Evolutionary conservation across 2,329 filamentous ascomycete species (phyloP).

Genomic region (Talaromyces atroroseus): DNA sequence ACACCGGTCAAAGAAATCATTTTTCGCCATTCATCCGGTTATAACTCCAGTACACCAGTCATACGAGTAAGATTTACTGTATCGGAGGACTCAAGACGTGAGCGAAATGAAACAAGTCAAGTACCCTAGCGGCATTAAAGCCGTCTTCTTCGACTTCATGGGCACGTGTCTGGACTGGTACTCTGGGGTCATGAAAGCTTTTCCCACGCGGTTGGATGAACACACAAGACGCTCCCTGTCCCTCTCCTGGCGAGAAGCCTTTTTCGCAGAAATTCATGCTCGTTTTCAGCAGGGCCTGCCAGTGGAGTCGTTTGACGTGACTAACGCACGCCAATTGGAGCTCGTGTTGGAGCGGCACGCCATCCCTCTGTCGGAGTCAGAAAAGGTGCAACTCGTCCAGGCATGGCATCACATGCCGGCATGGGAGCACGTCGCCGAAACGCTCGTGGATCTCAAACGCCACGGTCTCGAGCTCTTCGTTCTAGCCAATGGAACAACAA

Average conservation of each 20-base stretch:
- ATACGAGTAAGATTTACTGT: too few relatives aligned
- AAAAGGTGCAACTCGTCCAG: not conserved
- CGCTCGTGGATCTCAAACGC: not conserved
- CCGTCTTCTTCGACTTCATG: too few relatives aligned
- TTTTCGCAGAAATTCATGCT: not conserved
- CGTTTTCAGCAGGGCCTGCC: not conserved
- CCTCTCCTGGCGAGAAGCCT: not conserved
- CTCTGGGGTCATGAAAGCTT: not conserved
- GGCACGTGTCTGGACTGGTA: too few relatives aligned
- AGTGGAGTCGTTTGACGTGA: not conserved
- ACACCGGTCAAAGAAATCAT: too few relatives aligned
- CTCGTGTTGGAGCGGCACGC: not conserved
- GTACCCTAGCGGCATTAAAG: too few relatives aligned
- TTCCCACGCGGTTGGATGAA: not conserved
- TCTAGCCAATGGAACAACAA: slow-evolving; percentile 51
- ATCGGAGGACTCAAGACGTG: too few relatives aligned
- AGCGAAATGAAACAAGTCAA: too few relatives aligned
- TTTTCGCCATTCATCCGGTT: too few relatives aligned
- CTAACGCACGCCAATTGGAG: not conserved
- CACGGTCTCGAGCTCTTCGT: slow-evolving; percentile 36
- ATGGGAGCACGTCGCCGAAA: not conserved
- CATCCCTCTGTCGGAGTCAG: not conserved
- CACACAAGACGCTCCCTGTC: not conserved
- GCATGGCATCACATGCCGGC: not conserved
- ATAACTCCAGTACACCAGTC: too few relatives aligned